These are phyloP conservation scores for Babesia divergens DNA, from an alignment of 169 alveolate species.

Conservation along the genomic window DNA sequence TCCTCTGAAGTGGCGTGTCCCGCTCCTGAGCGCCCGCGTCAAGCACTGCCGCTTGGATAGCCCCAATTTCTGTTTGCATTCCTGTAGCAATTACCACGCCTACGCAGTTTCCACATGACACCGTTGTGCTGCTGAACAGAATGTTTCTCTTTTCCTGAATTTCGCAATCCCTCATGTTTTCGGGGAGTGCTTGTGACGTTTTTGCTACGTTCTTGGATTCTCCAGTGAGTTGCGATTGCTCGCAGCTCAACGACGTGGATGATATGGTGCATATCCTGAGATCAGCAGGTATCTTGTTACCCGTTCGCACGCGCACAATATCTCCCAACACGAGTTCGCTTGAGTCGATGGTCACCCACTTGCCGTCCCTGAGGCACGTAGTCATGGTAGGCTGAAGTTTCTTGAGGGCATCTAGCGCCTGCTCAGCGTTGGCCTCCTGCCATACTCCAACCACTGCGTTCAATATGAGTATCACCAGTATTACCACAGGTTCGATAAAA, in stretches of 20 bases:
- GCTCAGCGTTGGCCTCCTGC: conserved; percentile 98
- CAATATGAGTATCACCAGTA: conserved; percentile 88
- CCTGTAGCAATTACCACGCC: conserved; percentile 96
- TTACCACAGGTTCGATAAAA: conserved; percentile 96
- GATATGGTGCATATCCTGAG: conserved; percentile 87
- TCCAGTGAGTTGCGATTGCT: conserved; percentile 95
- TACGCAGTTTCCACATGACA: conserved; percentile 89
- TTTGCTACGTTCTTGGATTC: conserved; percentile 90
- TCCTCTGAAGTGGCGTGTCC: conserved; percentile 94
- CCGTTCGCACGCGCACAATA: conserved; percentile 90
- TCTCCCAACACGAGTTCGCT: conserved; percentile 96
- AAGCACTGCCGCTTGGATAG: conserved; percentile 91
- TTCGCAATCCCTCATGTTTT: conserved; percentile 67
- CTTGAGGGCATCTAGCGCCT: conserved; percentile 94
- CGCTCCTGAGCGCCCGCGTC: conserved; percentile 92
- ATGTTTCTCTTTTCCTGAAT: conserved; percentile 84
- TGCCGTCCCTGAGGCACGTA: conserved; percentile 88
- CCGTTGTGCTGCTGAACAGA: conserved; percentile 91
- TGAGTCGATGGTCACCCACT: conserved; percentile 89
- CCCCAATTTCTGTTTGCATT: conserved; percentile 97
- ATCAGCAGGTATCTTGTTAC: conserved; percentile 99
- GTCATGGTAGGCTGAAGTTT: conserved; percentile 91
- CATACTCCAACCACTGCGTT: conserved; percentile 97
- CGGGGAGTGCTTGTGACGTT: conserved; percentile 72
- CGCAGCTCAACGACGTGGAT: conserved; percentile 91